Evolutionary conservation across 139 green algal genomes (phyloP), one percentile per base, ranked within the genome.

Genomic region (Chlamydomonas incerta): DNA sequence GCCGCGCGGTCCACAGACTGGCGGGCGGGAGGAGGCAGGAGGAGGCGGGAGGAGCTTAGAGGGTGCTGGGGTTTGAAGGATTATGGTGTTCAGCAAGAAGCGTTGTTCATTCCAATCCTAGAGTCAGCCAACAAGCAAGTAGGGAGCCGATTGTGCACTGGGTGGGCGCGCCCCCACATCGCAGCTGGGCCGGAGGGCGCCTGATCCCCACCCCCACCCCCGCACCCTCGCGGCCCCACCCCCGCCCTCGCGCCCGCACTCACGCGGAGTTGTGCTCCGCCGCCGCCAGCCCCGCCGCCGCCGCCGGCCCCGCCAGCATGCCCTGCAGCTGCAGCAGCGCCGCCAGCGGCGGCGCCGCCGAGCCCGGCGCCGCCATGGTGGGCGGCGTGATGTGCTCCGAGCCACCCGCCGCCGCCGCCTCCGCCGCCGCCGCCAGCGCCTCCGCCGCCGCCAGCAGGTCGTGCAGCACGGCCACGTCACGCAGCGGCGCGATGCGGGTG

Each of bases 1-100:
- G 77, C 28, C 77, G 77, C 28, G 28, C 5, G 46, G 77, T 31
- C 77, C 77, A 83, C 29, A 34, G n/a, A 0, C 77, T 83, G 76
- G 35, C 41, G 34, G 70, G 24, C 3, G 28, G n/a, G n/a, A n/a
- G n/a, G n/a, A n/a, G 41, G 70, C 26, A 1, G 20, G 13, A 15
- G 20, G 34, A 1, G 35, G 3, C 2, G 35, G 34, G 11, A 55
- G 9, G 67, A 26, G 33, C 3, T 9, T 20, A 58, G 52, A 15
- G 52, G 13, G 28, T 15, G 2, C 17, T 2, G 11, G 60, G 60
- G 3, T n/a, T n/a, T 15, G 20, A 66, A 31, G 24, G 60, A 3
- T 5, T 15, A n/a, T 8, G 9, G 20, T 5, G 4, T 18, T 9
- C 2, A 66, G 23, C 3, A 10, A 11, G 60, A n/a, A n/a, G n/a